Evolutionary conservation across 208 protist genomes (phyloP), one percentile per base, ranked within the genome.

Genomic region (Wallacemonas sp.): DNA sequence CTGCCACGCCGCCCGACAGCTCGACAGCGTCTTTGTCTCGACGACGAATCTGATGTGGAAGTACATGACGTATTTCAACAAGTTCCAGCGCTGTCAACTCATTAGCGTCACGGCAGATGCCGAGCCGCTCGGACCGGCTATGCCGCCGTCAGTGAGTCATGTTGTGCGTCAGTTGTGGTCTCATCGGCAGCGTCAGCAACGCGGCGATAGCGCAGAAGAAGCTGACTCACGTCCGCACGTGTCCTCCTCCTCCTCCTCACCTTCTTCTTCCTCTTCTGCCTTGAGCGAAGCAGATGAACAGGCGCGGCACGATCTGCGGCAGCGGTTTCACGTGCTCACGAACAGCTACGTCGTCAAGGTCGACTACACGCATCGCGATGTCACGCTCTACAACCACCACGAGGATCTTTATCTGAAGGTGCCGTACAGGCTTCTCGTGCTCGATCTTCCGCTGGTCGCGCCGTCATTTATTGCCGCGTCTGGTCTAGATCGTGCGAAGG

Each of bases 31-130:
- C 46, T 96, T 96, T 73, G 71, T 90, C 46, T 82, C 83, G 1
- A 83, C 83, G 26, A 79, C 85, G 42, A 96, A 96, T 68, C 78
- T 82, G 28, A 78, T 96, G 31, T 94, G 80, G 80, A 74, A 79
- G 59, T 96, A 83, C 64, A 66, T 96, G 28, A 54, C 62, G 24
- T 82, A 86, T 54, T 91, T 87, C 61, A 86, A 83, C 62, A 92
- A 93, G 66, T 72, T 90, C 5, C 38, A 38, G 27, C 61, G 72
- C 30, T 90, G 84, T 66, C 71, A 69, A 17, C 77, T 88, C 51
- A 61, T 85, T 15, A 70, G 63, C 28, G 74, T 88, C 12, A 90
- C 79, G 31, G 77, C 90, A 2, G 87, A 96, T 54, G 30, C 39
- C 2, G 63, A 81, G n/a, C 86, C 86, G 31, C 75, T 88, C 30